Conservation (phyloP, 1,284 basidiomycete species). For the Xerocomus minutiporus region DNA sequence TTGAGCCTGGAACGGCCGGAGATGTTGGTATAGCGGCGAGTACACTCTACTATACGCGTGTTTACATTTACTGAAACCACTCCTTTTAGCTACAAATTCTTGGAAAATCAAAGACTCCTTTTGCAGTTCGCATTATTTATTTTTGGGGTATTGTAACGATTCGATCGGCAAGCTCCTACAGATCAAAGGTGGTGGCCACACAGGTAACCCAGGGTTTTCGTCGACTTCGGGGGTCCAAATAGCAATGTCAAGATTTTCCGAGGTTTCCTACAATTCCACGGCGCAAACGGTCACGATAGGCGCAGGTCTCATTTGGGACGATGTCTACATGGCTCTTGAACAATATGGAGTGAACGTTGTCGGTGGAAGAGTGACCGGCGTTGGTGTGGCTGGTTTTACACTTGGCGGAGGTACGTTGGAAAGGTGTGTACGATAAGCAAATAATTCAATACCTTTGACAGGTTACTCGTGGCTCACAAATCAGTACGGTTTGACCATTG, state of each 20-base stretch:
- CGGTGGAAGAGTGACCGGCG: conserved; percentile 40
- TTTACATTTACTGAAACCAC: neutral
- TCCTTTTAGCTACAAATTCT: conserved; percentile 4
- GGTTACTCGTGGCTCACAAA: conserved; percentile 18
- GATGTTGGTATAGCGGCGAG: conserved; percentile 6
- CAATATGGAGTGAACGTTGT: conserved; percentile 41
- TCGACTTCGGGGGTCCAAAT: conserved; percentile 32
- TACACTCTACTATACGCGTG: neutral
- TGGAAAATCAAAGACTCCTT: neutral
- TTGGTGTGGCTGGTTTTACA: conserved; percentile 40
- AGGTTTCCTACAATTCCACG: conserved; percentile 18
- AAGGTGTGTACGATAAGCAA: conserved; percentile 38
- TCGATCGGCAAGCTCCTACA: neutral
- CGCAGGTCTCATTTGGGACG: conserved; percentile 43
- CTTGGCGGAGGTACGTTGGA: conserved; percentile 32
- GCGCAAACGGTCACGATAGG: conserved; percentile 43
- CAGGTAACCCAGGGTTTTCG: conserved; percentile 11
- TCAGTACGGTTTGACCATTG: conserved; percentile 47
- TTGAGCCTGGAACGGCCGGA: conserved; percentile 7
- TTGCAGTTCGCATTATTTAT: conserved; percentile 1
- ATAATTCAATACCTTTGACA: neutral
- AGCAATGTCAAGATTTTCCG: conserved; percentile 8
- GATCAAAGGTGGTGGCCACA: conserved; percentile 45
- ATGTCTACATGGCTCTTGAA: conserved; percentile 40
- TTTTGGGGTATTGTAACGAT: neutral